These are phyloP conservation scores for Salmacisia buchloeana DNA, from an alignment of 1,284 basidiomycete genomes.

Conservation along the genomic window DNA sequence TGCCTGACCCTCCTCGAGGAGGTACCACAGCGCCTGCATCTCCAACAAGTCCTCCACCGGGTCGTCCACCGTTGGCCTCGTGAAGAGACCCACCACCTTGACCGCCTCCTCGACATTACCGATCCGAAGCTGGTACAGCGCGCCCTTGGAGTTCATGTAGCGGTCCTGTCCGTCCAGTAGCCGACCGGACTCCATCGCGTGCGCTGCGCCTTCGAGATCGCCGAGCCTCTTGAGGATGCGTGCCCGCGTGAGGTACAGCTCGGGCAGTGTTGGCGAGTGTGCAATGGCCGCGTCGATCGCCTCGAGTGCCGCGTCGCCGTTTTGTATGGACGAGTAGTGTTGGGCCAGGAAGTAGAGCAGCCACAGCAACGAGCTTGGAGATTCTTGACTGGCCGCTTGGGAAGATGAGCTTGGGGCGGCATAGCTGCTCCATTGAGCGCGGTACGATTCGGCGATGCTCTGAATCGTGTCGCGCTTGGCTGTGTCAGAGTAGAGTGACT, in stretches of 20 bases:
- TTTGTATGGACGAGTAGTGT: conserved; percentile 64
- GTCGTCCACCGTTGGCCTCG: conserved; percentile 56
- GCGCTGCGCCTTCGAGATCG: conserved; percentile 69
- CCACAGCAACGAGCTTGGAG: conserved; percentile 88
- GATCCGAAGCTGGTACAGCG: conserved; percentile 81
- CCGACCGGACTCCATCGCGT: conserved; percentile 74
- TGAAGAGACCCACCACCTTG: conserved; percentile 38
- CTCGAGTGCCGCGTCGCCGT: conserved; percentile 58
- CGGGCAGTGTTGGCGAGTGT: conserved; percentile 91
- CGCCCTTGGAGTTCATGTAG: conserved; percentile 89
- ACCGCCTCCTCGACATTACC: conserved; percentile 58
- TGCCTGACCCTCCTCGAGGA: conserved; percentile 75
- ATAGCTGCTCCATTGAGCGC: conserved; percentile 26
- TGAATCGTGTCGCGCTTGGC: conserved; percentile 67
- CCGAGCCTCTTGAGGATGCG: conserved; percentile 82
- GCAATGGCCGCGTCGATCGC: conserved; percentile 64
- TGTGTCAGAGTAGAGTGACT: conserved; percentile 69
- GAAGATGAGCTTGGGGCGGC: not conserved
- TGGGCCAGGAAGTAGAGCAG: conserved; percentile 90
- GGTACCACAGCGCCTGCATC: conserved; percentile 89
- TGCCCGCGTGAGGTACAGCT: conserved; percentile 77
- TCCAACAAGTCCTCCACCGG: conserved; percentile 81
- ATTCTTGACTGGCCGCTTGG: conserved; percentile 51
- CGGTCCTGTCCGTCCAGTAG: conserved; percentile 88
- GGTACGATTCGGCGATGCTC: conserved; percentile 57